A percentile compares a stretch with the other conserved stretches of the same genome.
phyloP scores from a whole-genome alignment of 2,329 filamentous ascomycete genomes.

The Pseudopithomyces maydicus region DNA sequence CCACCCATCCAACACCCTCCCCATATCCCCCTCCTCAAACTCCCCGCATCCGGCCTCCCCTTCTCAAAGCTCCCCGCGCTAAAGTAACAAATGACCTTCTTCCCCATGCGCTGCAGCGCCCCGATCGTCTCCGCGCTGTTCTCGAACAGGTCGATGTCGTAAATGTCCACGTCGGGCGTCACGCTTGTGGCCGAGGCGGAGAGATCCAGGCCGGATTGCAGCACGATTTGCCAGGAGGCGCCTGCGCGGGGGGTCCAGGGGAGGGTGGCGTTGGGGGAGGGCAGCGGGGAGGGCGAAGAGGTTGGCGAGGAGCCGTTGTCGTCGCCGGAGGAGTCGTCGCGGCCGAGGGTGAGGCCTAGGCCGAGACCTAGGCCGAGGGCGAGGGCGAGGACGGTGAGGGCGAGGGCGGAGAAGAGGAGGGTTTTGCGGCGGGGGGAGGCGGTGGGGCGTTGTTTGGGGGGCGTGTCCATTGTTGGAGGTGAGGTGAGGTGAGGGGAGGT shows the following conservation, averaged over 20 bases:
- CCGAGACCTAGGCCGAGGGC: conserved; percentile 63
- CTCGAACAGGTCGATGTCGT: conserved; percentile 66
- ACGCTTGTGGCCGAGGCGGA: conserved; percentile 37
- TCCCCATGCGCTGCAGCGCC: conserved; percentile 55
- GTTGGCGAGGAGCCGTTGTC: conserved; percentile 26
- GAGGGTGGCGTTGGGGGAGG: conserved; percentile 28
- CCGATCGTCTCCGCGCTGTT: conserved; percentile 55
- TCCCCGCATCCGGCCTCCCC: conserved; percentile 62
- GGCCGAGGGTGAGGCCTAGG: conserved; percentile 55
- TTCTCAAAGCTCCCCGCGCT: conserved; percentile 72
- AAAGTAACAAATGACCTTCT: conserved; percentile 76
- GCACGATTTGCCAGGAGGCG: conserved; percentile 66
- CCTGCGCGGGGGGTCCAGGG: conserved; percentile 61
- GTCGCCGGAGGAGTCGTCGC: conserved; percentile 25
- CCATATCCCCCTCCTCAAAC: conserved; percentile 63
- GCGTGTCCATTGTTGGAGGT: conserved; percentile 7
- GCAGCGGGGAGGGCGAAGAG: conserved; percentile 14
- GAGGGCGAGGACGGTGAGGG: conserved; percentile 49
- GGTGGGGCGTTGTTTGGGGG: conserved; percentile 12
- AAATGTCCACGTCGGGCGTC: conserved; percentile 60
- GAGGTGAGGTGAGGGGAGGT: no score
- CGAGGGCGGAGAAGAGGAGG: conserved; percentile 25
- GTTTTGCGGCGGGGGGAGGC: conserved; percentile 29
- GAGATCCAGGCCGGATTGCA: conserved; percentile 50
- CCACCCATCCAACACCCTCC: conserved; percentile 67